Conservation (phyloP, 176 grass and related monocot species). For the Oryza meyeriana region DNA sequence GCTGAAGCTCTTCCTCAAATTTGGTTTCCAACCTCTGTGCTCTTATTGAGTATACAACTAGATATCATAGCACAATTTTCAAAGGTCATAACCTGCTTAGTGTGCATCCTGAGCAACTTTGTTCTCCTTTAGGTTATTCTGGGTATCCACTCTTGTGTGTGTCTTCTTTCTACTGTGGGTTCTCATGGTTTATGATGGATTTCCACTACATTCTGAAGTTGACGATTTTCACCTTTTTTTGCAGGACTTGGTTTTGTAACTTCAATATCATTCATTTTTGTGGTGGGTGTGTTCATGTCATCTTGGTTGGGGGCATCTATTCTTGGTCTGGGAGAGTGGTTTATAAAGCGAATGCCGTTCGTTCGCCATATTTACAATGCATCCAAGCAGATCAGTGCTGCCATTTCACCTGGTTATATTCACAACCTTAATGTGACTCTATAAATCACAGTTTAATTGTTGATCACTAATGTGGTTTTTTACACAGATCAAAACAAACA, state of each 20-base stretch:
- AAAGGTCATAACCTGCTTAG: not conserved
- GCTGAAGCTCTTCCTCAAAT: not conserved
- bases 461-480: constrained; percentile 19
- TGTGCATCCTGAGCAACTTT: not conserved
- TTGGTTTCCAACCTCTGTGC: not conserved
- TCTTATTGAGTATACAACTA: not conserved
- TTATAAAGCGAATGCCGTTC: constrained; percentile 86
- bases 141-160: not conserved
- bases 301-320: constrained; percentile 75
- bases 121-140: not conserved
- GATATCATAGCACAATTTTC: not conserved
- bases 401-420: constrained; percentile 81
- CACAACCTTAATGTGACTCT: constrained; percentile 25
- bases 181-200: not conserved
- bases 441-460: constrained; percentile 19
- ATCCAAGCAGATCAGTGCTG: constrained; percentile 86
- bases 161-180: not conserved
- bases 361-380: constrained; percentile 84
- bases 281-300: constrained; percentile 88
- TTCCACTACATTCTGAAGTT: constrained; percentile 3
- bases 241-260: constrained; percentile 84
- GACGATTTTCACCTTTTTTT: not conserved
- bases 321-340: constrained; percentile 77
- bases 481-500: constrained; percentile 77
- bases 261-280: constrained; percentile 77